Conservation (phyloP, 345 rosid species). For the Salix exigua region DNA sequence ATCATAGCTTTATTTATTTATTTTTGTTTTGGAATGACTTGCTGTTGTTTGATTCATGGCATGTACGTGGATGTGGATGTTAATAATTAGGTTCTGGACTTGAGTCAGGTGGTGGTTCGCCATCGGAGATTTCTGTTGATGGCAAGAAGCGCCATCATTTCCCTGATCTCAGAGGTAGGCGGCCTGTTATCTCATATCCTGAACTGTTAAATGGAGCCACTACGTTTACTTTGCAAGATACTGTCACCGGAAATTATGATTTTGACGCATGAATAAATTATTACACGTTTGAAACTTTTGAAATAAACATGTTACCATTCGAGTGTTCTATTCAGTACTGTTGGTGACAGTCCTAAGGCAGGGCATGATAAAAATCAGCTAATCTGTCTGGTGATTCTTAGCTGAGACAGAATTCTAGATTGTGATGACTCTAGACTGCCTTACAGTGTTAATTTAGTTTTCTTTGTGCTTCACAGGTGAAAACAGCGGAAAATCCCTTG, state of each 20-base stretch:
- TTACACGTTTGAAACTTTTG: neutral
- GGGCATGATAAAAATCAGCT: neutral
- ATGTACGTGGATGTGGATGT: neutral
- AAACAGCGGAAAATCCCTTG: conserved; percentile 66
- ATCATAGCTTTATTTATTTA: neutral
- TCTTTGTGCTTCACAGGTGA: conserved; percentile 49
- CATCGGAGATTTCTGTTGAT: conserved; percentile 32
- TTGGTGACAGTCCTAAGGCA: neutral
- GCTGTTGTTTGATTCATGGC: neutral
- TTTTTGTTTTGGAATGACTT: neutral
- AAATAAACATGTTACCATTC: neutral
- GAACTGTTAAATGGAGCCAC: neutral
- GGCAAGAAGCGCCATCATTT: conserved; percentile 45
- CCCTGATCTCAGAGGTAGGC: conserved; percentile 64
- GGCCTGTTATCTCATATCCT: neutral
- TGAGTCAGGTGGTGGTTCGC: conserved; percentile 38
- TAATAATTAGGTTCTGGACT: conserved; percentile 40
- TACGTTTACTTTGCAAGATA: neutral
- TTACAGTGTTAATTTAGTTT: neutral
- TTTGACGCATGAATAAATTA: neutral
- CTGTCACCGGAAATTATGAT: neutral
- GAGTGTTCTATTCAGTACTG: neutral
- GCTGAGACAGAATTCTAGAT: neutral
- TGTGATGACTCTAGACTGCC: neutral
- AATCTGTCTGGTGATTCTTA: neutral